These are phyloP conservation scores for Albizia julibrissin DNA, from an alignment of 306 rosid genomes.

Conservation along the genomic window DNA sequence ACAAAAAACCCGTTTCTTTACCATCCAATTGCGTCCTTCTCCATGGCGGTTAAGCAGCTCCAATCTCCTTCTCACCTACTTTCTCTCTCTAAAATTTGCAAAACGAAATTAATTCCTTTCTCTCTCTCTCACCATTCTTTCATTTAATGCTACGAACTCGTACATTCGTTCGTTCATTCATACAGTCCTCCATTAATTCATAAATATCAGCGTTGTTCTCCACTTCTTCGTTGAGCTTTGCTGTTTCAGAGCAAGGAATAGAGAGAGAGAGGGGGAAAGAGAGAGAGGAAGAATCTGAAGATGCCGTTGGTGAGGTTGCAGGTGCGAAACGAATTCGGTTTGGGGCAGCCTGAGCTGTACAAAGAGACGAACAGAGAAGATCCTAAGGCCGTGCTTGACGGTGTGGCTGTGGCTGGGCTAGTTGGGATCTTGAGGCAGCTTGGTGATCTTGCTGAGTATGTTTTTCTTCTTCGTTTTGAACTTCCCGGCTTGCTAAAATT, in stretches of 20 bases:
- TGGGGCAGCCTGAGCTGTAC: conserved; percentile 77
- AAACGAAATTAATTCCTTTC: conserved; percentile 28
- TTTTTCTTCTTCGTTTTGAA: conserved; percentile 26
- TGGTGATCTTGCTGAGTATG: conserved; percentile 99
- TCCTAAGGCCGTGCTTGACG: conserved; percentile 92
- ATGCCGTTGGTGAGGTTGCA: conserved; percentile 86
- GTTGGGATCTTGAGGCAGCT: conserved; percentile 98
- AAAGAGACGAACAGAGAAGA: conserved; percentile 63
- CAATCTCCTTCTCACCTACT: conserved; percentile 53
- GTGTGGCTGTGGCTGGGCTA: conserved; percentile 89
- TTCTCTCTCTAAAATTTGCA: conserved; percentile 30
- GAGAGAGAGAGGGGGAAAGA: neutral
- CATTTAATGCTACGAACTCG: conserved; percentile 47
- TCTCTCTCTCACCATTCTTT: conserved; percentile 40
- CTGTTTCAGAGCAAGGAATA: conserved; percentile 6
- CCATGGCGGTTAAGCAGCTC: conserved; percentile 76
- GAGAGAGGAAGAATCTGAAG: conserved; percentile 24
- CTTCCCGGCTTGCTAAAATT: neutral
- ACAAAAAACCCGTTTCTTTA: conserved; percentile 19
- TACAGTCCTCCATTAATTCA: conserved; percentile 31
- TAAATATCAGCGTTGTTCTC: conserved; percentile 22
- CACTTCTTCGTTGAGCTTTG: conserved; percentile 11
- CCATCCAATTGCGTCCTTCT: conserved; percentile 31
- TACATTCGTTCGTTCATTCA: conserved; percentile 32
- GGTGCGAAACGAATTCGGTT: conserved; percentile 73